phyloP scores from a whole-genome alignment of 768 basidiomycete genomes.

The Podaxis rugospora region DNA sequence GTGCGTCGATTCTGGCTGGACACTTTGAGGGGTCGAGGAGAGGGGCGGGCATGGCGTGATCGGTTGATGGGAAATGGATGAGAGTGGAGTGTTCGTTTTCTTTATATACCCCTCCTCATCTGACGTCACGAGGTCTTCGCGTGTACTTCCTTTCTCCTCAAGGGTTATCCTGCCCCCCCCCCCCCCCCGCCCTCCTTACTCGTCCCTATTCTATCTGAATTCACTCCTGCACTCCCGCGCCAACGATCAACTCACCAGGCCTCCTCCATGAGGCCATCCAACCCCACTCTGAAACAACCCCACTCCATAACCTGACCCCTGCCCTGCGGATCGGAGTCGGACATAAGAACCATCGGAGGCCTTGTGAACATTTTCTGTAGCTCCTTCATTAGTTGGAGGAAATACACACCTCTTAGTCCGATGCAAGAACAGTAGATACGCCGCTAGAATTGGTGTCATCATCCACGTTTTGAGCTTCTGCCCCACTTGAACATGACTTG shows the following conservation, averaged over 20 bases:
- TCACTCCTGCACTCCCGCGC: not conserved
- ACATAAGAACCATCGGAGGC: not conserved
- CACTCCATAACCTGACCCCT: not conserved
- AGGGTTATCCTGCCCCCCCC: not conserved
- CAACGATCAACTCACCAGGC: not conserved
- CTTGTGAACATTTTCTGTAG: not conserved
- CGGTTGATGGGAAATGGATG: constrained; percentile 8
- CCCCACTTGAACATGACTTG: not conserved
- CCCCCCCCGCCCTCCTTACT: not conserved
- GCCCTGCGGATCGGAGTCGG: not conserved
- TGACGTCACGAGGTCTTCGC: constrained; percentile 9
- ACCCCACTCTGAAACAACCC: not conserved
- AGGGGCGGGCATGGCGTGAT: constrained; percentile 10
- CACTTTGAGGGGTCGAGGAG: not conserved
- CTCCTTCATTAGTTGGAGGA: not conserved
- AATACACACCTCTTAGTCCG: not conserved
- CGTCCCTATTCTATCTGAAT: not conserved
- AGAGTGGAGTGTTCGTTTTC: not conserved
- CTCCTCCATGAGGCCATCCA: not conserved
- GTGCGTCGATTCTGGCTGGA: not conserved
- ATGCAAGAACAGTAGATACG: not conserved
- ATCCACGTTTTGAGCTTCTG: not conserved
- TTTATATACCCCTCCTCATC: constrained; percentile 3
- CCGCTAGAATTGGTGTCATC: not conserved
- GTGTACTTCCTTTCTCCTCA: not conserved